Evolutionary conservation across 1,284 basidiomycete species (phyloP).

Genomic region (Phellopilus nigrolimitatus): DNA sequence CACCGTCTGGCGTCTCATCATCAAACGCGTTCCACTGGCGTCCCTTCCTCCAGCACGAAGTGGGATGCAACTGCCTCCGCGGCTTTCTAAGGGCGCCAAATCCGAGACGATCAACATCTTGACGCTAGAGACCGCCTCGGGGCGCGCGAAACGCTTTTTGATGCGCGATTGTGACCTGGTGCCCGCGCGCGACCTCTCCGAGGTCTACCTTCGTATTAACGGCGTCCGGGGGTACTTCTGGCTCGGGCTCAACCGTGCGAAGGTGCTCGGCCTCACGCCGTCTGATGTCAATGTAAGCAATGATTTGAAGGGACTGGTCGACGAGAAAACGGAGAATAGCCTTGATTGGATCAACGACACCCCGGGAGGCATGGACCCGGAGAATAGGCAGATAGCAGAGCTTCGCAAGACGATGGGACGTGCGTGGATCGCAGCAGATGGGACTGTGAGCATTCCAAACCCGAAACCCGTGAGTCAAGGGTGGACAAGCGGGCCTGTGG

Average conservation of each 20-base stretch:
- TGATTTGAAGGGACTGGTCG: neutral
- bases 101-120: slow-evolving; percentile 11
- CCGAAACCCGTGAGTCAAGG: neutral
- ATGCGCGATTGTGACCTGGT: slow-evolving; percentile 13
- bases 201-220: slow-evolving; percentile 6
- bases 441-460: neutral
- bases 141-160: slow-evolving; percentile 17
- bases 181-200: slow-evolving; percentile 15
- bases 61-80: slow-evolving; percentile 4
- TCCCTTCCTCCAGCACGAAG: neutral
- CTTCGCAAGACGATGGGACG: neutral
- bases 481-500: slow-evolving; percentile 16
- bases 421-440: slow-evolving; percentile 6
- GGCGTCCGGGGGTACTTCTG: slow-evolving; percentile 13
- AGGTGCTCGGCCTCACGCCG: neutral
- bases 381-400: neutral
- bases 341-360: neutral
- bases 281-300: neutral
- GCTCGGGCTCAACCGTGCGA: slow-evolving; percentile 8
- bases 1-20: slow-evolving; percentile 16
- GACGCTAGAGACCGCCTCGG: slow-evolving; percentile 15
- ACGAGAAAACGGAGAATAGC: neutral
- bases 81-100: neutral
- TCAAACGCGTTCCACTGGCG: slow-evolving; percentile 5
- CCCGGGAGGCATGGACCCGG: neutral